Evolutionary conservation across 1,139 yeast genomes (phyloP).

Genomic region (Sugiyamaella japonica): DNA sequence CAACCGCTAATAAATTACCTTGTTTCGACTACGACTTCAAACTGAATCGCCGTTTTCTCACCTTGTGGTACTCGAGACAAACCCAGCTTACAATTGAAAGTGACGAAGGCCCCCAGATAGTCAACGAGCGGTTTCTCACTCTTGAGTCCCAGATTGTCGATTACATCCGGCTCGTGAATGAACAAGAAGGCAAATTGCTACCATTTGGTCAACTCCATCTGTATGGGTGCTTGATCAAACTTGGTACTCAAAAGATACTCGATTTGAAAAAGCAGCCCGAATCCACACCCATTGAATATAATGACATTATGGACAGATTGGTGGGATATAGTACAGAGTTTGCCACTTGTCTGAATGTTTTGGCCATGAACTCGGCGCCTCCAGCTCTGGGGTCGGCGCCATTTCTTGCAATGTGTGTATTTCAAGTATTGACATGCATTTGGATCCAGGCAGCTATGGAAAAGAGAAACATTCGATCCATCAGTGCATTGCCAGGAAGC

Average conservation of each 20-base stretch:
- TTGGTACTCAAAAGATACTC: slow-evolving; percentile 14
- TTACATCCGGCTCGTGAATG: slow-evolving; percentile 3
- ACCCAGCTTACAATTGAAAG: slow-evolving; percentile 6
- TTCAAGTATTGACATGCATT: slow-evolving; percentile 13
- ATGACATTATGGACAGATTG: not conserved
- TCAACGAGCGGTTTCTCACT: not conserved
- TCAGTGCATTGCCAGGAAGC: not conserved
- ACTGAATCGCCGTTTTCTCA: slow-evolving; percentile 6
- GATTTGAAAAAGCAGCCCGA: not conserved
- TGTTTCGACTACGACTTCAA: slow-evolving; percentile 11
- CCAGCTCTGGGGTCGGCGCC: slow-evolving; percentile 15
- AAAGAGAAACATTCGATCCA: not conserved
- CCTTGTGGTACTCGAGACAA: slow-evolving; percentile 8
- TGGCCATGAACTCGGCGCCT: not conserved
- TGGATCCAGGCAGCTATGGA: slow-evolving; percentile 14
- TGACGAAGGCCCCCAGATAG: not conserved
- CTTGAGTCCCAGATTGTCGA: slow-evolving; percentile 14
- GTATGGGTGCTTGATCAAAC: slow-evolving; percentile 11
- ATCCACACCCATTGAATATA: not conserved
- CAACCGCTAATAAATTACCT: not conserved
- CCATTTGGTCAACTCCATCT: slow-evolving; percentile 17
- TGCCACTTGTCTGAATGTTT: slow-evolving; percentile 5
- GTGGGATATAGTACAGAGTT: slow-evolving; percentile 4
- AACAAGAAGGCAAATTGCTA: slow-evolving; percentile 14
- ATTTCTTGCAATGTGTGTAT: slow-evolving; percentile 12